Evolutionary conservation across 2,329 filamentous ascomycete genomes (phyloP), one percentile per base, ranked within the genome.

Genomic region (Penicillium sp.): DNA sequence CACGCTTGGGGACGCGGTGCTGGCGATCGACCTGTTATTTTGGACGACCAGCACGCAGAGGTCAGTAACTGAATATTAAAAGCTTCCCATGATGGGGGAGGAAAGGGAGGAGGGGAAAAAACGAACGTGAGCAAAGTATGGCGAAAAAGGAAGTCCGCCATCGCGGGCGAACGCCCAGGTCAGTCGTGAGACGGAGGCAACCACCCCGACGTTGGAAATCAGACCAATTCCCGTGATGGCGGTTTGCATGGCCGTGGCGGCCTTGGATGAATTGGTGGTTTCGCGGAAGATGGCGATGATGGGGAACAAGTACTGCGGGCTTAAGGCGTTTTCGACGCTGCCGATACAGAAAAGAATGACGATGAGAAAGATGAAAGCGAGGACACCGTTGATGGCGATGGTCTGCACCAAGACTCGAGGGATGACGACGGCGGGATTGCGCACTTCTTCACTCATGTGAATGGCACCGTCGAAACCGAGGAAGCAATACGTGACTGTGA

Each of bases 91-190:
- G 5, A 9, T 34, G 5, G 9, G 33, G 12, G 9, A 11, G 39
- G 43, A 4, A 9, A 26, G 29, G 6, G 24, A 9, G 11, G 8
- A 8, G 29, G 11, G 3, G 29, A 8, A 11, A 5, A 32, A 12
- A 39, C 54, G 9, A 39, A 58, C 56, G 29, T 54, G 46, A 27
- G 55, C 39, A 37, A 61, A 57, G 26, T 55, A 55, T 7, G 38
- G 33, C 8, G 50, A 61, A 28, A 43, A 57, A 0, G 73, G 73
- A 0, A 76, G 55, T 5, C 71, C 75, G 3, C 72, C 72, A 46
- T 78, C 76, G 4, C 71, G 60, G 9, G 75, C 71, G 64, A 76
- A 78, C 0, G 72, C 72, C 75, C 75, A 78, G 0, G 73, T 71
- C 1, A 77, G 57, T 3, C 75, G 70, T 0, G 73, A 74, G 0